phyloP scores from a whole-genome alignment of 768 basidiomycete species.

The Russula dissimulans region DNA sequence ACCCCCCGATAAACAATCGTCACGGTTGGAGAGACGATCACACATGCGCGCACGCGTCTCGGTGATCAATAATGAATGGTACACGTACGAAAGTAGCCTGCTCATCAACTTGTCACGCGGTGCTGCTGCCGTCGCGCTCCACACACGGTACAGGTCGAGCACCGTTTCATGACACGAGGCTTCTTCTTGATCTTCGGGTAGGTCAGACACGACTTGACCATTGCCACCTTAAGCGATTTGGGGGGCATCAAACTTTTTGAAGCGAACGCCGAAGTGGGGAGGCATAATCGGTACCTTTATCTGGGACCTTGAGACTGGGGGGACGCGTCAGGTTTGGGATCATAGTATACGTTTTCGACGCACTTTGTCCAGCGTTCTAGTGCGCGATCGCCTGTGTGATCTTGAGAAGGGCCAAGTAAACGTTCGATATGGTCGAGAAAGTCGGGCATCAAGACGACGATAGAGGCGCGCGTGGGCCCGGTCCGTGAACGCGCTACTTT shows the following conservation, averaged over 20 bases:
- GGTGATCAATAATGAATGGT: neutral
- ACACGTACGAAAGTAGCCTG: constrained; percentile 18
- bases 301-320: constrained; percentile 3
- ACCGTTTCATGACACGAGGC: constrained; percentile 12
- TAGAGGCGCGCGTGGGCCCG: neutral
- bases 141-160: constrained; percentile 14
- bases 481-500: neutral
- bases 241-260: neutral
- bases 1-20: neutral
- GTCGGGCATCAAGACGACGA: neutral
- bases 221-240: constrained; percentile 4
- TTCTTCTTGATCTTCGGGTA: constrained; percentile 10
- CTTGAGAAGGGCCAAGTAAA: constrained; percentile 9
- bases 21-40: neutral
- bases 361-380: constrained; percentile 17
- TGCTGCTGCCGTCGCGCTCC: neutral
- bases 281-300: constrained; percentile 2
- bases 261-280: neutral
- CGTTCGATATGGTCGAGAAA: constrained; percentile 15
- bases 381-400: constrained; percentile 8
- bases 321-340: neutral
- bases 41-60: neutral
- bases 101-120: constrained; percentile 6
- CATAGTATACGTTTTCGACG: neutral
- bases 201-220: neutral